Evolutionary conservation across 257 asterid species (phyloP), one percentile per base, ranked within the genome.

Genomic region (Scutellaria barbata): DNA sequence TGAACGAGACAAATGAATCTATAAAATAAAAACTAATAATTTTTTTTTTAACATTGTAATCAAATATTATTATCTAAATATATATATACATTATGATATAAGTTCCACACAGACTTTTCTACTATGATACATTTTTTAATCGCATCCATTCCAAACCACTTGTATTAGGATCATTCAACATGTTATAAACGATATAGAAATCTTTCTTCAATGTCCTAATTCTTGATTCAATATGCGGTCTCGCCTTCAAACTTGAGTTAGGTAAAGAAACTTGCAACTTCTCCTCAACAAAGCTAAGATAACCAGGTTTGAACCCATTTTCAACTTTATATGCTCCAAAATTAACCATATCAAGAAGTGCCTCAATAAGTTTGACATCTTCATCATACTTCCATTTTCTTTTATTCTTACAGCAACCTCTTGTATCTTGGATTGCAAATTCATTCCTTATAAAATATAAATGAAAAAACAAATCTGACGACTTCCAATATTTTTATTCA

Each of bases 291-390:
- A 37, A 35, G 4, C 61, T 72, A 20, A 72, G 20, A 39, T 60
- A 61, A 5, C 53, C 45, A 13, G 42, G 63, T 10, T 50, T 63
- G 13, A 72, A 72, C 0, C 42, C 18, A 73, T 73, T 63, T n/a
- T 50, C n/a, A 18, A 41, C 66, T 73, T 73, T 64, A 47, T 25
- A 63, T 25, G 11, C 8, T 22, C 41, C 72, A 53, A 65, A 9
- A 48, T 59, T 71, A 10, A 73, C 72, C 72, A 63, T 52, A 12
- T 63, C 72, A 1, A 73, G 42, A 73, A 63, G 48, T 40, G 47
- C 46, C 5, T 63, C 76, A 60, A 47, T 5, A 33, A 71, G 69
- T 11, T 47, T 50, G 3, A 16, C 37, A 40, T 72, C 39, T 54
- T 54, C 60, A 17, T 54, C 11, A 12, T 50, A 14, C 58, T 52